These are phyloP conservation scores for Apiotrichum montevideense DNA, from an alignment of 1,284 basidiomycete species.

Conservation along the genomic window DNA sequence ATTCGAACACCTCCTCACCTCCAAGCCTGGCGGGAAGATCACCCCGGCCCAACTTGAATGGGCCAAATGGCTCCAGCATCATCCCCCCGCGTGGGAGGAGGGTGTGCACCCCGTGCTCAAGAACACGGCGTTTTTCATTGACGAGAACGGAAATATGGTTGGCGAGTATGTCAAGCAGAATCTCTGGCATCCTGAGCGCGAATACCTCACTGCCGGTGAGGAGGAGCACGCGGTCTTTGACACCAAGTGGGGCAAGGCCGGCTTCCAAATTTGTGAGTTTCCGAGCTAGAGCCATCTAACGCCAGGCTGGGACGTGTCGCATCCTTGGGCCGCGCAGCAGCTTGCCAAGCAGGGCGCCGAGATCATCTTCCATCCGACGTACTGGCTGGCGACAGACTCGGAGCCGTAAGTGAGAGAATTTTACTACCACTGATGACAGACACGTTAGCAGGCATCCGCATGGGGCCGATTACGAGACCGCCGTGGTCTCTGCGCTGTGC, in stretches of 20 bases:
- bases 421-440: background rate
- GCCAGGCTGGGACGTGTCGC: slow-evolving; percentile 45
- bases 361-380: slow-evolving; percentile 44
- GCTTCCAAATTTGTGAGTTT: slow-evolving; percentile 40
- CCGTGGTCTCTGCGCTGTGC: slow-evolving; percentile 23
- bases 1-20: slow-evolving; percentile 29
- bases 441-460: slow-evolving; percentile 10
- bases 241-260: slow-evolving; percentile 42
- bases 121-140: slow-evolving; percentile 44
- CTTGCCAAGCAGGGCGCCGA: slow-evolving; percentile 39
- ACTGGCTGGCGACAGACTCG: slow-evolving; percentile 43
- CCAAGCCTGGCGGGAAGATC: slow-evolving; percentile 3
- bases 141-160: slow-evolving; percentile 27
- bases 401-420: slow-evolving; percentile 35
- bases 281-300: background rate
- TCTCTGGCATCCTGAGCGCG: slow-evolving; percentile 46
- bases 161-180: slow-evolving; percentile 43
- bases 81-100: slow-evolving; percentile 19
- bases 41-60: slow-evolving; percentile 19
- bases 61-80: slow-evolving; percentile 26
- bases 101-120: slow-evolving; percentile 20
- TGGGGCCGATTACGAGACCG: slow-evolving; percentile 31
- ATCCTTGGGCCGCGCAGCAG: slow-evolving; percentile 32
- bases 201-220: slow-evolving; percentile 38
- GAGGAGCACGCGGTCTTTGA: slow-evolving; percentile 36